Percentiles rank a stretch among this genome's conserved stretches.
These are phyloP conservation scores for Eucalyptus albens DNA, from an alignment of 345 rosid genomes.

Conservation along the genomic window DNA sequence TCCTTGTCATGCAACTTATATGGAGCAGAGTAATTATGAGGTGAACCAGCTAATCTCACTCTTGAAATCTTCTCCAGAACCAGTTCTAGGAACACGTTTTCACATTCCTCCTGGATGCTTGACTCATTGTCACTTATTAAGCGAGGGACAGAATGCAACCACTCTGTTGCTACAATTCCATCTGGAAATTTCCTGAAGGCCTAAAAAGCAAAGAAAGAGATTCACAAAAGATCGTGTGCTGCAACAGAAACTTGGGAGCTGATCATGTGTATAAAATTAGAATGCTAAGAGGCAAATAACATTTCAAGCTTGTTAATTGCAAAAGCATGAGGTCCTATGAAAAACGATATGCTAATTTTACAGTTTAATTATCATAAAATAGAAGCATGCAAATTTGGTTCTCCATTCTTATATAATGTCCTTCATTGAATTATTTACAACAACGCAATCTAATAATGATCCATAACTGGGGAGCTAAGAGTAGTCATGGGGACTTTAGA, in stretches of 20 bases:
- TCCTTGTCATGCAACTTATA: conserved; percentile 4
- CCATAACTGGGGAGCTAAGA: background rate
- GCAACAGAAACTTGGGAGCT: background rate
- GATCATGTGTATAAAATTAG: no score
- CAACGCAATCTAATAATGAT: background rate
- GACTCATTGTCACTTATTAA: conserved; percentile 75
- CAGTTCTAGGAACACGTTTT: conserved; percentile 76
- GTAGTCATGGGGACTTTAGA: background rate
- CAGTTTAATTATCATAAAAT: background rate
- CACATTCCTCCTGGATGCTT: conserved; percentile 94
- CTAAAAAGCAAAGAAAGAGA: conserved; percentile 14
- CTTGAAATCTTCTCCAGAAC: conserved; percentile 60
- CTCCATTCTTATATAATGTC: background rate
- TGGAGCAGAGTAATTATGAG: conserved; percentile 1
- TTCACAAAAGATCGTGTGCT: background rate
- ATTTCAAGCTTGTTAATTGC: background rate
- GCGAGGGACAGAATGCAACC: conserved; percentile 91
- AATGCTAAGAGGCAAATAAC: background rate
- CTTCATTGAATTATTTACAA: background rate
- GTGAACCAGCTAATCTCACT: conserved; percentile 23
- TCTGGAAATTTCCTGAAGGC: conserved; percentile 61
- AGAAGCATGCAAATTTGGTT: background rate
- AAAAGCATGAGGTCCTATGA: background rate
- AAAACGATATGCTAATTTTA: background rate
- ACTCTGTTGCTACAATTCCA: conserved; percentile 51